These are phyloP conservation scores for Chlamydomonas sp. DNA, from an alignment of 139 green algal species.

Conservation along the genomic window DNA sequence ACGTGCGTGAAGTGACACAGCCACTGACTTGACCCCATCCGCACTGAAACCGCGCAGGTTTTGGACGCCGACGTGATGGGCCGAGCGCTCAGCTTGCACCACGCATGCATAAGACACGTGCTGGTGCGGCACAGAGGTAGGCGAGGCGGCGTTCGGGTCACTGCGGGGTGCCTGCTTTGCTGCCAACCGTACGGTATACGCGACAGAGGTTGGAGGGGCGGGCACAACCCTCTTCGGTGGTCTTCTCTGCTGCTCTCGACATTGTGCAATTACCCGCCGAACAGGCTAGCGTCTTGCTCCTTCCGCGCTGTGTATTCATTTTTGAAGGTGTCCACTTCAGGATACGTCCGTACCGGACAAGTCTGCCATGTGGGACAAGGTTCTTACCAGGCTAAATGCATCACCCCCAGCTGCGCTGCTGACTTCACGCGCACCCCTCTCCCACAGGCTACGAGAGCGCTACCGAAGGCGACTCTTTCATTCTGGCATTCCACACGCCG, in stretches of 20 bases:
- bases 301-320: too few relatives aligned
- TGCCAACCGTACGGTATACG: background rate
- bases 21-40: background rate
- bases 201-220: too few relatives aligned
- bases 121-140: constrained; percentile 7
- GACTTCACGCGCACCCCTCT: background rate
- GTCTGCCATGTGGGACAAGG: too few relatives aligned
- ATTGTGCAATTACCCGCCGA: background rate
- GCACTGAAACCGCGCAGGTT: background rate
- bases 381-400: too few relatives aligned
- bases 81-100: constrained; percentile 1
- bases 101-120: constrained; percentile 8
- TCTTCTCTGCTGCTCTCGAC: background rate
- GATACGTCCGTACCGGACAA: too few relatives aligned
- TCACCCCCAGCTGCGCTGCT: background rate
- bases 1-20: background rate
- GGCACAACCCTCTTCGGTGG: too few relatives aligned
- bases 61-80: constrained; percentile 17
- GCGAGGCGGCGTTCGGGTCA: too few relatives aligned
- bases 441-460: constrained; percentile 53
- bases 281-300: too few relatives aligned
- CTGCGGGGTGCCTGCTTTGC: background rate
- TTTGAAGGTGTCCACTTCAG: too few relatives aligned
- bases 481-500: constrained; percentile 55
- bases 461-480: constrained; percentile 63